Conservation (phyloP, 139 green algal genomes). For the Coccomyxa sp. region DNA sequence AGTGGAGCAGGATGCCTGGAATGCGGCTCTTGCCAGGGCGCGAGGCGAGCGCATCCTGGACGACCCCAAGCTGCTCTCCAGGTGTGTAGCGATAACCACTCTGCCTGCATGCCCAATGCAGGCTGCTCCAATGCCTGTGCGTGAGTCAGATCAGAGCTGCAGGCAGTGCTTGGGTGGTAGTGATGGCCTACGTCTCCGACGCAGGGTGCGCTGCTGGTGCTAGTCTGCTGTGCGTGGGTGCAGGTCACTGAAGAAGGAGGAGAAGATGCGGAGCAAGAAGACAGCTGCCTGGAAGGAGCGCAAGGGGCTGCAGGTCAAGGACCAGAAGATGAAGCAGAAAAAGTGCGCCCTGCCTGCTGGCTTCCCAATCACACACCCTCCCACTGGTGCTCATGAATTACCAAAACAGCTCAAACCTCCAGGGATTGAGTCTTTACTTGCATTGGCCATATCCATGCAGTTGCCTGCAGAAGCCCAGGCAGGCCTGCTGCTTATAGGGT, state of each 20-base stretch:
- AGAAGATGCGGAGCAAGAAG: slow-evolving; percentile 66
- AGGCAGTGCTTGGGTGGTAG: neutral
- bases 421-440: no score
- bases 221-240: neutral
- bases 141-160: neutral
- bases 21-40: slow-evolving; percentile 57
- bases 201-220: neutral
- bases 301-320: slow-evolving; percentile 40
- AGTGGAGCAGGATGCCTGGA: slow-evolving; percentile 54
- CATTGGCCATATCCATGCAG: no score
- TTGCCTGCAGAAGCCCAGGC: neutral
- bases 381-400: neutral
- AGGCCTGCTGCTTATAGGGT: neutral
- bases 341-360: slow-evolving; percentile 36
- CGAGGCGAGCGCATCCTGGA: slow-evolving; percentile 81
- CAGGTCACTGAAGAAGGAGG: slow-evolving; percentile 43
- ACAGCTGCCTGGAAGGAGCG: slow-evolving; percentile 65
- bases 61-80: slow-evolving; percentile 77
- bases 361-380: neutral
- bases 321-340: slow-evolving; percentile 56
- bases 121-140: no score
- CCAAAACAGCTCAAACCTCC: no score
- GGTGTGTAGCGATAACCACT: neutral
- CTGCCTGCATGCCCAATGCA: neutral
- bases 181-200: no score